phyloP scores from a whole-genome alignment of 2,329 filamentous ascomycete species.

The Blastomyces gilchristii region DNA sequence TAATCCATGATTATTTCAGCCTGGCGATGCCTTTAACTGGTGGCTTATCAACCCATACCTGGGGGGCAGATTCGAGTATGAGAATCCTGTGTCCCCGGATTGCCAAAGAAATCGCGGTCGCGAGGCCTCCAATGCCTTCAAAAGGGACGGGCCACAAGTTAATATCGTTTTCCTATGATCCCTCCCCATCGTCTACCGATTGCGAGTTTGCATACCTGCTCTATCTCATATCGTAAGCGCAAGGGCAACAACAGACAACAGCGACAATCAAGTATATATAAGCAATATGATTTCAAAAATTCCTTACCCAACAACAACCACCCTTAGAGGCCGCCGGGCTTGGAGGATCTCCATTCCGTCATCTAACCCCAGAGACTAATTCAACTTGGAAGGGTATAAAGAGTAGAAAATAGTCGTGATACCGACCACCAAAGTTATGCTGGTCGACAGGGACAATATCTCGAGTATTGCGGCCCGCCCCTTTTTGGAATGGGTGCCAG shows the following conservation, averaged over 20 bases:
- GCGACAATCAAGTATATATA: not conserved
- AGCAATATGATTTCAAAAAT: not conserved
- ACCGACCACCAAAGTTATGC: not conserved
- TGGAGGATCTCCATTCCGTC: not conserved
- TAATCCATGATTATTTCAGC: not conserved
- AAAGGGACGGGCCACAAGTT: not conserved
- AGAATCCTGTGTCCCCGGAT: constrained; percentile 18
- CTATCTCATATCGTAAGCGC: not conserved
- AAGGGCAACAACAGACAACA: not conserved
- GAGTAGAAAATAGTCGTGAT: not conserved
- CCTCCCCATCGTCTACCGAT: not conserved
- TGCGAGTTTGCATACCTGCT: constrained; percentile 1
- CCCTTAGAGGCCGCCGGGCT: not conserved
- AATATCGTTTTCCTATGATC: not conserved
- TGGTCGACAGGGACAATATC: not conserved
- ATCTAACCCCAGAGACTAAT: not conserved
- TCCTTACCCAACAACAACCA: constrained; percentile 6
- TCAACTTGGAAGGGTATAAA: not conserved
- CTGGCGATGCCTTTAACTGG: not conserved
- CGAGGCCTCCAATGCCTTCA: constrained; percentile 20
- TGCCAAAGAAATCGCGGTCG: constrained; percentile 18
- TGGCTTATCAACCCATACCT: constrained; percentile 8
- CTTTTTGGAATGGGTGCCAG: not conserved
- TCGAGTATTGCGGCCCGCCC: not conserved
- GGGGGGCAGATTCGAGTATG: constrained; percentile 15